Conservation (phyloP, 2,329 filamentous ascomycete genomes). For the Sporothrix globosa region DNA sequence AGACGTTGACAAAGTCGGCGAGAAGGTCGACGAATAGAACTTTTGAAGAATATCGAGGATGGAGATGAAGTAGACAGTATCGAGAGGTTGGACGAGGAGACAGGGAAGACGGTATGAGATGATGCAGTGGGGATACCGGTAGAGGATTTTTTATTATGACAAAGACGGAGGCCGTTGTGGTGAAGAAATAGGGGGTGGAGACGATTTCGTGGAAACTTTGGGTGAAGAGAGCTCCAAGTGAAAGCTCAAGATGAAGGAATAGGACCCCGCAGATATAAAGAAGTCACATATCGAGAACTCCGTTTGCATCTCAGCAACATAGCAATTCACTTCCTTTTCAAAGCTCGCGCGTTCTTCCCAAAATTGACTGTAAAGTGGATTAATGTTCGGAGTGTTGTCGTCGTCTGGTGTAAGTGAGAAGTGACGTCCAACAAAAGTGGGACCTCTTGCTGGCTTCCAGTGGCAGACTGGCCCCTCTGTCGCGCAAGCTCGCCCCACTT, state of each 20-base stretch:
- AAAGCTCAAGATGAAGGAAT: not conserved
- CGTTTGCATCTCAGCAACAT: not conserved
- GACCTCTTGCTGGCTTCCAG: conserved; percentile 11
- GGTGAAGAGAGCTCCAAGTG: not conserved
- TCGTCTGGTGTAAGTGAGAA: conserved; percentile 2
- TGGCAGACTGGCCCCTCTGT: not conserved
- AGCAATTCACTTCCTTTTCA: not conserved
- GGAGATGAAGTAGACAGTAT: not conserved
- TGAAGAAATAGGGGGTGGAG: not conserved
- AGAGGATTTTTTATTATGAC: not conserved
- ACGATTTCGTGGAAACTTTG: not conserved
- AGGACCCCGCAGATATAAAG: not conserved
- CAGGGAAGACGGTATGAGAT: too few relatives aligned
- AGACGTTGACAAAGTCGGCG: not conserved
- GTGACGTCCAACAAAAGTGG: conserved; percentile 12
- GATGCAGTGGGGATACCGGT: not conserved
- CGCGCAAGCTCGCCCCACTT: conserved; percentile 11
- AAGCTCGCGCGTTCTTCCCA: not conserved
- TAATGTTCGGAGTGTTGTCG: not conserved
- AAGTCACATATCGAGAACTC: not conserved
- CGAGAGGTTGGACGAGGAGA: too few relatives aligned
- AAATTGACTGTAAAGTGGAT: too few relatives aligned
- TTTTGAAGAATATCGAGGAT: not conserved
- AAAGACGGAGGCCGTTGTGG: too few relatives aligned
- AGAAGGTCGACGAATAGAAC: not conserved